Base-by-base conservation (phyloP, 2,329 filamentous ascomycete species). In the Ceratocystis papillata region DNA sequence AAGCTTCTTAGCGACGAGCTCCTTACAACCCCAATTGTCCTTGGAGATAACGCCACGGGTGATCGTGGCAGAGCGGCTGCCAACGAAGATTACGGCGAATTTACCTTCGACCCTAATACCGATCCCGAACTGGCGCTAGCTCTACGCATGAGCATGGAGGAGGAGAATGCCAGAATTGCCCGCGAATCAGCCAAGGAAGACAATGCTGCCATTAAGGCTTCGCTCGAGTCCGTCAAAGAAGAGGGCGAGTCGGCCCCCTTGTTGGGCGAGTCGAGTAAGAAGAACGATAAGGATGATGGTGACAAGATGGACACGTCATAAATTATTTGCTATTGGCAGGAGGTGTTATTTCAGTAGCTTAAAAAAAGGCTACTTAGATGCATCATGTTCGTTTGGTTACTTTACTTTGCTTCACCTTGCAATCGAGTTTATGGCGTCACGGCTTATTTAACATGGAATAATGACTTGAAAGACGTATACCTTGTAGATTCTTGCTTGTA, bases 81-180 rank as follows among this genome's bases (percentile, higher is more conserved):
- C 63, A 85, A 80, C 53, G 83, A 79, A 44, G 77, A 80, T 62
- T 84, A 82, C 70, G 83, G 82, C 66, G 85, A 87, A 69, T 85
- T 81, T 55, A 77, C 77, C 70, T 90, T 96, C 70, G 94, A 97
- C 75, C 92, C 93, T 15, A 88, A 87, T 65, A 83, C 92, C 72
- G 94, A 99, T 74, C 94, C 94, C 2, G 94, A 99, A 76, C 79
- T 99, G 73, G 94, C 94, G 25, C 84, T 99, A 71, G 94, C 94
- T 64, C 80, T 99, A 74, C 87, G 94, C 69, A 96, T 99, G 90
- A 96, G 90, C 76, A 90, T 96, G 83, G 94, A 99, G 75, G 94
- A 99, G 75, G 94, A 99, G 77, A 95, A 95, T 79, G 92, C 92
- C 69, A 82, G 94, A 72, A 85, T 88, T 73, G 89, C 87, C 71